Conservation (phyloP, 805 yeast species). For the Tetrapisispora arboricola region DNA sequence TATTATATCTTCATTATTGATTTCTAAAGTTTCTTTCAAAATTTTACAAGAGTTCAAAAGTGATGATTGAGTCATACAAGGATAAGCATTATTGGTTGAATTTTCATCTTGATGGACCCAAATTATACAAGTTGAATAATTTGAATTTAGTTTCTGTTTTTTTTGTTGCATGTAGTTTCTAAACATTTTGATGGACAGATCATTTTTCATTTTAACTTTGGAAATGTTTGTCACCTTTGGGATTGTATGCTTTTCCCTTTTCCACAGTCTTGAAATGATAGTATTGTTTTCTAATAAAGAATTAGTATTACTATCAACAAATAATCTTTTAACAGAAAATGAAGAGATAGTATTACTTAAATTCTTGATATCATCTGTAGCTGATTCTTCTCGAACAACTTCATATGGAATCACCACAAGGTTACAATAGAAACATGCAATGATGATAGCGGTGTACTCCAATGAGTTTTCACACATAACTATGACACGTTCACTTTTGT, state of each 20-base stretch:
- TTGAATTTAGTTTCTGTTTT: conserved; percentile 18
- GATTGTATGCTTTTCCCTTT: conserved; percentile 14
- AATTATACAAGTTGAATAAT: conserved; percentile 27
- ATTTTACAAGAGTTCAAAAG: conserved; percentile 76
- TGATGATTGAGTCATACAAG: conserved; percentile 42
- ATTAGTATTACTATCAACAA: conserved; percentile 46
- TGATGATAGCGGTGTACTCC: conserved; percentile 71
- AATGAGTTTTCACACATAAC: conserved; percentile 81
- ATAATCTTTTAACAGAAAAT: conserved; percentile 58
- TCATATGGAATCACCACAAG: conserved; percentile 57
- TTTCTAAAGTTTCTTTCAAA: conserved; percentile 83
- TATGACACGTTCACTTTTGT: conserved; percentile 63
- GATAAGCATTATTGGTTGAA: conserved; percentile 18
- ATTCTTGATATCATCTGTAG: conserved; percentile 65
- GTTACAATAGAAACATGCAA: conserved; percentile 81
- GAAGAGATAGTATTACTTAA: conserved; percentile 57
- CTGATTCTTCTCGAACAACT: conserved; percentile 51
- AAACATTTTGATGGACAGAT: conserved; percentile 12
- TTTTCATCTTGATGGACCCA: conserved; percentile 25
- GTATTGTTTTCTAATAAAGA: conserved; percentile 18
- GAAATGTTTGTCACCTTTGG: conserved; percentile 27
- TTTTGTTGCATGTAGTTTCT: conserved; percentile 13
- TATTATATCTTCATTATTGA: conserved; percentile 60
- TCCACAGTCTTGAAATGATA: conserved; percentile 16
- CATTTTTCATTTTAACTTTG: conserved; percentile 22